Percentiles rank a stretch among this genome's conserved stretches.
Evolutionary conservation across 164 flowering plant species (phyloP).

Genomic region (Magnolia officinalis): DNA sequence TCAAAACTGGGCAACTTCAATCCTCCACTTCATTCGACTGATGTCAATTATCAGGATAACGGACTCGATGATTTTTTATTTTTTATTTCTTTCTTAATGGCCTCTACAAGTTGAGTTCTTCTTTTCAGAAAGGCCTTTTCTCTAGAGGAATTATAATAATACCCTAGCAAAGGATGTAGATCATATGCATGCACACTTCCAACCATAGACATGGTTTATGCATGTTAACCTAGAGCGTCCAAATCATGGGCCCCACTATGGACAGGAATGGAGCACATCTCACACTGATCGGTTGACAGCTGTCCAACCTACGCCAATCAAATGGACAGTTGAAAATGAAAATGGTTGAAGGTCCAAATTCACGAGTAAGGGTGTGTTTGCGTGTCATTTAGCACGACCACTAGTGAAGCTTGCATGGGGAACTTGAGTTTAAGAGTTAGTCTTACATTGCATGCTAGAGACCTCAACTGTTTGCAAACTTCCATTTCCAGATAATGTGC

Average conservation of each 20-base stretch:
- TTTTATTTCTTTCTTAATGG: too few relatives aligned
- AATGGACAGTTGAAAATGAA: neutral
- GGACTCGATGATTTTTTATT: too few relatives aligned
- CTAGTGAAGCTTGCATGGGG: neutral
- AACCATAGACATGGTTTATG: neutral
- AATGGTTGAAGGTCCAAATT: neutral
- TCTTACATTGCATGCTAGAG: neutral
- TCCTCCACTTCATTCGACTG: too few relatives aligned
- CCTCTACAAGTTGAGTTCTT: too few relatives aligned
- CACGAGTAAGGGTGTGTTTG: neutral
- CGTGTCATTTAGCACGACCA: neutral
- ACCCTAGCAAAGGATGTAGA: neutral
- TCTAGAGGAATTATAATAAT: neutral
- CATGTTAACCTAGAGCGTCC: neutral
- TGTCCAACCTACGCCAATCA: neutral
- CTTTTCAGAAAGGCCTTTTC: neutral
- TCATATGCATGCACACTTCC: neutral
- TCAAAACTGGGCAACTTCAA: too few relatives aligned
- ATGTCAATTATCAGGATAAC: too few relatives aligned
- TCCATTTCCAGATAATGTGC: neutral
- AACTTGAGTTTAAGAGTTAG: neutral
- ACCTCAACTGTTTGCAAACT: neutral
- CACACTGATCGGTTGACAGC: too few relatives aligned
- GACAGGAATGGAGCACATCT: too few relatives aligned
- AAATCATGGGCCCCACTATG: neutral